Conservation (phyloP, 1,284 basidiomycete genomes). For the Ustilago nuda region DNA sequence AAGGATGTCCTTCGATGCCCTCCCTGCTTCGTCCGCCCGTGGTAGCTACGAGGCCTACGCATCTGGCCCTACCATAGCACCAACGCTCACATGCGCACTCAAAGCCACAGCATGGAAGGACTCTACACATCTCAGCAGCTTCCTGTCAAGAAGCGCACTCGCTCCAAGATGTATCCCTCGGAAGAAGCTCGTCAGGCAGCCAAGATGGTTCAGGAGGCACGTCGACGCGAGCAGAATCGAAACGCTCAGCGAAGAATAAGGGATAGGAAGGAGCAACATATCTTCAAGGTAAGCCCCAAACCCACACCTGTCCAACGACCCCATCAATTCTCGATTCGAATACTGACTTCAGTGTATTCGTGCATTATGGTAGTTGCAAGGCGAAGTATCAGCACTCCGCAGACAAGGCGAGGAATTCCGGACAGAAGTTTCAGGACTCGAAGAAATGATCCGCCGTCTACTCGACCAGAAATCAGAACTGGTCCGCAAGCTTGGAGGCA, state of each 20-base stretch:
- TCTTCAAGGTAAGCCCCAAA: conserved; percentile 31
- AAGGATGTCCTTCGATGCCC: conserved; percentile 3
- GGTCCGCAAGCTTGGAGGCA: conserved; percentile 6
- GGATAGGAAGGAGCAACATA: conserved; percentile 40
- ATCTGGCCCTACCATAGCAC: neutral
- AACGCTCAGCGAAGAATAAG: conserved; percentile 35
- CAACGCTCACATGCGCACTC: conserved; percentile 2
- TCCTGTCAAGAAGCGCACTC: conserved; percentile 16
- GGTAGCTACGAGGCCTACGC: conserved; percentile 11
- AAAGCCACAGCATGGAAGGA: conserved; percentile 2
- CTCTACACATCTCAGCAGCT: conserved; percentile 15
- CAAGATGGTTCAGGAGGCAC: conserved; percentile 31
- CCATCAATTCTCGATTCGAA: neutral
- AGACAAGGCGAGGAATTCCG: conserved; percentile 15
- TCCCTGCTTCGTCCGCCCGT: neutral
- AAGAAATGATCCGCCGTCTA: conserved; percentile 33
- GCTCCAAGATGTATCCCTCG: conserved; percentile 18
- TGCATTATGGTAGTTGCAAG: conserved; percentile 23
- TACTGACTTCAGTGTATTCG: neutral
- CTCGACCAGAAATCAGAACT: conserved; percentile 21
- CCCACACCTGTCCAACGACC: neutral
- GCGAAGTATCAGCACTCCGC: conserved; percentile 19
- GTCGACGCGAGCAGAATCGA: conserved; percentile 40
- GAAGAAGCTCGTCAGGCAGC: conserved; percentile 35
- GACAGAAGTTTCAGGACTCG: conserved; percentile 9